phyloP scores from a whole-genome alignment of 371 early-diverging fungal genomes.

The Lichtheimia corymbifera region DNA sequence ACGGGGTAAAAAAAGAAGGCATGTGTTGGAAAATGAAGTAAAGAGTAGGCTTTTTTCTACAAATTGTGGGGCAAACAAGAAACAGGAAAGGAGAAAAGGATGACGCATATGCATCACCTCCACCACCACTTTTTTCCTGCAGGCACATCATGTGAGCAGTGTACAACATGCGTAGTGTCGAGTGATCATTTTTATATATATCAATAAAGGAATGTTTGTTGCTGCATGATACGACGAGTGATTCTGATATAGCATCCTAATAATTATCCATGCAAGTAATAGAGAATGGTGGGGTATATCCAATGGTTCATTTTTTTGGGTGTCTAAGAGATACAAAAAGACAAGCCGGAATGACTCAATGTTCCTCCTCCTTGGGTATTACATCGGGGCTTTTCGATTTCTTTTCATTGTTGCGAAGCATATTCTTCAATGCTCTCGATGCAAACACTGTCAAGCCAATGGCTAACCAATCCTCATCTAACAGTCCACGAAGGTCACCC shows the following conservation, averaged over 20 bases:
- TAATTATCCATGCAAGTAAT: too few relatives aligned
- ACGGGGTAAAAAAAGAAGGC: not conserved
- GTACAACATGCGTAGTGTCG: not conserved
- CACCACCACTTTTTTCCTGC: not conserved
- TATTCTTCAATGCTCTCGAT: constrained; percentile 80
- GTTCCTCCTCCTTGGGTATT: too few relatives aligned
- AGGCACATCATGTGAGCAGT: not conserved
- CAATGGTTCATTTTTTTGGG: too few relatives aligned
- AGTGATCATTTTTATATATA: not conserved
- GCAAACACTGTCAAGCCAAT: constrained; percentile 88
- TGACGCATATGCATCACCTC: constrained; percentile 3
- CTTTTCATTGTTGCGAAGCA: constrained; percentile 32
- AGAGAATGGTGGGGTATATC: too few relatives aligned
- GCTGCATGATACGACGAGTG: not conserved
- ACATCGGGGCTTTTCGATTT: constrained; percentile 2
- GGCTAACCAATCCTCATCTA: constrained; percentile 78
- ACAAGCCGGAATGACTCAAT: too few relatives aligned
- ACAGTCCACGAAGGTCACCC: constrained; percentile 74
- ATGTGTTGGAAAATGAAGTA: not conserved
- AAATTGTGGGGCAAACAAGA: constrained; percentile 3
- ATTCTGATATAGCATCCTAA: too few relatives aligned
- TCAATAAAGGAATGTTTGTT: not conserved
- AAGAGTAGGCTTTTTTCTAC: not conserved
- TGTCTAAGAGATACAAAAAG: too few relatives aligned
- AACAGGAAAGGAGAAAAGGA: constrained; percentile 4